phyloP scores from a whole-genome alignment of 108 stramenopile genomes.

The Phaeodactylum tricornutum region DNA sequence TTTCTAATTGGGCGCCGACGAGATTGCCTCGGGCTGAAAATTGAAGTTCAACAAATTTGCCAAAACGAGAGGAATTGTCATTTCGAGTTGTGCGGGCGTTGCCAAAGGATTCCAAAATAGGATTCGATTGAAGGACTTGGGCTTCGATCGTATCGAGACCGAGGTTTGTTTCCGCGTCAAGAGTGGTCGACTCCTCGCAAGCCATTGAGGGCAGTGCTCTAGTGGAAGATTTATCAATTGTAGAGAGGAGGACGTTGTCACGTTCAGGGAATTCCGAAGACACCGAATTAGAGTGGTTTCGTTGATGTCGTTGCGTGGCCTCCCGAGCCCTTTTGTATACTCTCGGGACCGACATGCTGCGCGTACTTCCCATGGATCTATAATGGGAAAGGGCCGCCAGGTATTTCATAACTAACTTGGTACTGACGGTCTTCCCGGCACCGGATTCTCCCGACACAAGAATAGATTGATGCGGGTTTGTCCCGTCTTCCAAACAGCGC shows the following conservation, averaged over 20 bases:
- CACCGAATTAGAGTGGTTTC: too few species aligned
- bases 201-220: too few species aligned
- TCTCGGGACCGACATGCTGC: slow-evolving; percentile 1
- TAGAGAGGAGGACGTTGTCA: neutral
- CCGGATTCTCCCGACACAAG: slow-evolving; percentile 55
- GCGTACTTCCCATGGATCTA: slow-evolving; percentile 11
- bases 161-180: too few species aligned
- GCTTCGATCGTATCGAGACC: slow-evolving; percentile 46
- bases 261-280: neutral
- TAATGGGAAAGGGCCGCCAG: slow-evolving; percentile 39
- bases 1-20: slow-evolving; percentile 81
- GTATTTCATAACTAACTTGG: slow-evolving; percentile 67
- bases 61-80: slow-evolving; percentile 80
- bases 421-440: slow-evolving; percentile 55
- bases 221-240: too few species aligned
- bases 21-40: slow-evolving; percentile 58
- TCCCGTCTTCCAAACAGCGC: slow-evolving; percentile 23
- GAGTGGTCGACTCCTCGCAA: too few species aligned
- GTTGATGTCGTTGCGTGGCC: neutral
- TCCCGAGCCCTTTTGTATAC: slow-evolving; percentile 1
- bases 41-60: slow-evolving; percentile 94
- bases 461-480: slow-evolving; percentile 39
- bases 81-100: slow-evolving; percentile 88
- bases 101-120: slow-evolving; percentile 94
- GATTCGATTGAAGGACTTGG: slow-evolving; percentile 90